phyloP scores from a whole-genome alignment of 2,329 filamentous ascomycete genomes.

The Rhexocercosporidium sp. region DNA sequence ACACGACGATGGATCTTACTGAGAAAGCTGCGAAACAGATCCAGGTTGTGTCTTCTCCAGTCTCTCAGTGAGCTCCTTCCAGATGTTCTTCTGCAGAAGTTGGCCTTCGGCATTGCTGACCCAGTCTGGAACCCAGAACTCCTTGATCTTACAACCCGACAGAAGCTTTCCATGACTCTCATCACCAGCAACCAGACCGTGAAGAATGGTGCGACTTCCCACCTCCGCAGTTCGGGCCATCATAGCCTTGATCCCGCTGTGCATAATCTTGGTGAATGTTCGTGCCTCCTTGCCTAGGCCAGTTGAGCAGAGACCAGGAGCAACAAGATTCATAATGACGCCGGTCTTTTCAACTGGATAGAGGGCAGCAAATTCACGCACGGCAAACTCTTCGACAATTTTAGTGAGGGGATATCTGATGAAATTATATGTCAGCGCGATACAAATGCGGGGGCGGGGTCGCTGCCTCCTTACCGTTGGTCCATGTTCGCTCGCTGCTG shows the following conservation, averaged over 20 bases:
- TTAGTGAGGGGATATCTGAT: neutral
- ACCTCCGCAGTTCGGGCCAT: conserved; percentile 38
- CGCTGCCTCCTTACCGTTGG: neutral
- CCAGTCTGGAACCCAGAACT: neutral
- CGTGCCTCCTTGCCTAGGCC: neutral
- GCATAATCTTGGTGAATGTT: neutral
- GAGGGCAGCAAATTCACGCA: neutral
- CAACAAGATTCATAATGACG: neutral
- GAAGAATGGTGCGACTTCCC: conserved; percentile 40
- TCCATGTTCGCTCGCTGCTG: neutral
- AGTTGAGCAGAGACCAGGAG: neutral
- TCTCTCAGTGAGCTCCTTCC: neutral
- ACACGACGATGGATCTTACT: neutral
- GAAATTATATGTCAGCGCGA: neutral
- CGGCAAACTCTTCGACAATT: neutral
- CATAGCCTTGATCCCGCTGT: conserved; percentile 3
- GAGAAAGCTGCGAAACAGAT: neutral
- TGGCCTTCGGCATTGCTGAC: neutral
- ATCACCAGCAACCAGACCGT: conserved; percentile 33
- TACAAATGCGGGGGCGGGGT: neutral
- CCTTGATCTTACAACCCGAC: conserved; percentile 14
- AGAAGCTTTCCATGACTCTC: conserved; percentile 35
- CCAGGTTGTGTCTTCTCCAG: neutral
- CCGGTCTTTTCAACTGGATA: neutral
- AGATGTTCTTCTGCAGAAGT: neutral